Evolutionary conservation across 768 basidiomycete species (phyloP), one percentile per base, ranked within the genome.

Genomic region (Russula sp.): DNA sequence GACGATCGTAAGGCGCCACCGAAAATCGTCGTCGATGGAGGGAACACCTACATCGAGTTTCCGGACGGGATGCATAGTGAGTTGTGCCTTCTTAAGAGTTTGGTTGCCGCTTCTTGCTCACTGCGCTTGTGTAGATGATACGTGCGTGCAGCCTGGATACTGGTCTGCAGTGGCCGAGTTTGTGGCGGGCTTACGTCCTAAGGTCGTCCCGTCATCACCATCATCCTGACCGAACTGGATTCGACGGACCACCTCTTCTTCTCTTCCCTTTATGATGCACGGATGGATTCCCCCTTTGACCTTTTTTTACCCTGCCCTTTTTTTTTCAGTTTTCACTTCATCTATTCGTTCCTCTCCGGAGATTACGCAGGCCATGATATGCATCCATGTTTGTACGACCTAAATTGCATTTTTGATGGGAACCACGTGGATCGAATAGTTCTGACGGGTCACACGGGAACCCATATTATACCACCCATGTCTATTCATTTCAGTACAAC

Each of bases 71-170:
- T 64, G 38, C 74, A 75, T 50, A 75, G 74, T 75, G 62, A 56
- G 74, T 54, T 1, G 13, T 24, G 9, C 46, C 10, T 46, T n/a
- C 4, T 5, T 30, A 0, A 22, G n/a, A 22, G 6, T 38, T 14
- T 49, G 38, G 4, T 7, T 14, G 13, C 9, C 1, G 18, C 18
- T 52, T 24, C n/a, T n/a, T 36, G 4, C 32, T 20, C 9, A 38
- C 26, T 40, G 36, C 18, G 38, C 5, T 56, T n/a, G 5, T n/a
- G 7, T 52, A 75, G 74, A 75, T 57, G 74, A 74, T 60, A 75
- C 74, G 1, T 75, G 73, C 55, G 66, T 73, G 2, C 73, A 74
- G 56, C 64, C 59, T 6, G 73, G 72, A 2, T 75, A 75, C 53
- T 75, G 74, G 74, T 51, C 64, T 22, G 67, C 71, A 2, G 62